A percentile compares a stretch with the other conserved stretches of the same genome.
phyloP scores from a whole-genome alignment of 2,329 filamentous ascomycete genomes.

The Tolypocladium ophioglossoides region DNA sequence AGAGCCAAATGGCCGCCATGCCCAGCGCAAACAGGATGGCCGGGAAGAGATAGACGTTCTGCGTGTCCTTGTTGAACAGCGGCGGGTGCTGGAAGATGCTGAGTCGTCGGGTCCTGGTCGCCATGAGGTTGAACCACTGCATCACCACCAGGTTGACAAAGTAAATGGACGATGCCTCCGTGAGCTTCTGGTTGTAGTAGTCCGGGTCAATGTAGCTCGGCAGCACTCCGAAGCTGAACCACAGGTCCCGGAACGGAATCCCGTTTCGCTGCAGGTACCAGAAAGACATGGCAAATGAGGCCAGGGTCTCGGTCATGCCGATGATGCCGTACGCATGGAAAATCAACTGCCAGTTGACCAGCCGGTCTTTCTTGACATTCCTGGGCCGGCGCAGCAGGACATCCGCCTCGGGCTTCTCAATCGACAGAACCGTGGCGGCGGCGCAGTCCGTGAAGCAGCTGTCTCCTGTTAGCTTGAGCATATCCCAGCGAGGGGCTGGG shows the following conservation, averaged over 20 bases:
- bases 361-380: constrained; percentile 55
- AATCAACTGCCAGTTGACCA: constrained; percentile 65
- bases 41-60: constrained; percentile 60
- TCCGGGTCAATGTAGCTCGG: constrained; percentile 40
- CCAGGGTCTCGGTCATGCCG: constrained; percentile 50
- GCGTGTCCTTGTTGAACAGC: constrained; percentile 49
- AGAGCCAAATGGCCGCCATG: constrained; percentile 61
- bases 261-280: constrained; percentile 55
- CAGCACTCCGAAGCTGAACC: constrained; percentile 55
- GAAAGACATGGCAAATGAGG: constrained; percentile 54
- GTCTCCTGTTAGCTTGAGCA: neutral
- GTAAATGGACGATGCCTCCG: constrained; percentile 62
- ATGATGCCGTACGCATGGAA: constrained; percentile 63
- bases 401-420: constrained; percentile 68
- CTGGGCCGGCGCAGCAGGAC: constrained; percentile 60
- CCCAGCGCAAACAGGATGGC: constrained; percentile 58
- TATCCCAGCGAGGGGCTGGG: too few relatives aligned
- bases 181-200: constrained; percentile 44
- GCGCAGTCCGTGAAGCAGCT: constrained; percentile 69
- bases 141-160: constrained; percentile 75
- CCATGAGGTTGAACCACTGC: constrained; percentile 70
- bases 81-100: constrained; percentile 66
- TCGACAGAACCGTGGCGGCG: constrained; percentile 62
- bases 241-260: constrained; percentile 52
- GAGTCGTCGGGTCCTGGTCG: constrained; percentile 53